A percentile compares a stretch with the other conserved stretches of the same genome.
Evolutionary conservation across 257 asterid species (phyloP).

Genomic region (Haberlea rhodopensis): DNA sequence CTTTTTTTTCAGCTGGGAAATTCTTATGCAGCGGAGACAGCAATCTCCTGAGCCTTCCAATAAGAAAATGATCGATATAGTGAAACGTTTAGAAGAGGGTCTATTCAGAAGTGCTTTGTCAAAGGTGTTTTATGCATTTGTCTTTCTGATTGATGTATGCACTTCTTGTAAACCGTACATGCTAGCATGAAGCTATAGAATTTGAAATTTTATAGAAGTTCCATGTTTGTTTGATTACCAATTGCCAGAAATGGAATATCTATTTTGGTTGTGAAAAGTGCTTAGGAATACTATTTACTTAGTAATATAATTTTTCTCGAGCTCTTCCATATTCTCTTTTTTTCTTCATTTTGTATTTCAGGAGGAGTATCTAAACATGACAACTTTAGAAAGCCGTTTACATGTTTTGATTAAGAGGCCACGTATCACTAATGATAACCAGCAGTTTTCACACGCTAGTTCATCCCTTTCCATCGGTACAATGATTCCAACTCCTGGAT

Average conservation of each 20-base stretch:
- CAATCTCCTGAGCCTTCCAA: slow-evolving; percentile 49
- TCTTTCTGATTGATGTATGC: slow-evolving; percentile 4
- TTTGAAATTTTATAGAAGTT: not conserved
- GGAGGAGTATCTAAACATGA: slow-evolving; percentile 83
- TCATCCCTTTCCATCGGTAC: slow-evolving; percentile 69
- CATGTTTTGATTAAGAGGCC: slow-evolving; percentile 48
- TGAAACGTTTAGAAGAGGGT: slow-evolving; percentile 81
- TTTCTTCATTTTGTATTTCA: slow-evolving; percentile 32
- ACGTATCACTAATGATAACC: slow-evolving; percentile 57
- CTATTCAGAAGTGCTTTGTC: slow-evolving; percentile 65
- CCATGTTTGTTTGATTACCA: slow-evolving; percentile 14
- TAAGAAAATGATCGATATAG: slow-evolving; percentile 58
- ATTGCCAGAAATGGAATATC: slow-evolving; percentile 1
- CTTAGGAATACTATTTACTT: not conserved
- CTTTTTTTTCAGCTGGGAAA: slow-evolving; percentile 54
- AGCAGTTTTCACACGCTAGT: slow-evolving; percentile 59
- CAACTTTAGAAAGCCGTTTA: slow-evolving; percentile 75
- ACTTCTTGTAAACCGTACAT: slow-evolving; percentile 10
- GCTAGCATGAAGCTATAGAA: not conserved
- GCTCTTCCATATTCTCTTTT: slow-evolving; percentile 12
- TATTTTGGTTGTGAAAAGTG: slow-evolving; percentile 7
- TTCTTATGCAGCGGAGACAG: slow-evolving; percentile 53
- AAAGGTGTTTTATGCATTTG: slow-evolving; percentile 47
- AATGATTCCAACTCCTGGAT: slow-evolving; percentile 99
- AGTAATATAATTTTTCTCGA: slow-evolving; percentile 16